Conservation (phyloP, 2,329 filamentous ascomycete genomes). For the Pleomassaria siparia region DNA sequence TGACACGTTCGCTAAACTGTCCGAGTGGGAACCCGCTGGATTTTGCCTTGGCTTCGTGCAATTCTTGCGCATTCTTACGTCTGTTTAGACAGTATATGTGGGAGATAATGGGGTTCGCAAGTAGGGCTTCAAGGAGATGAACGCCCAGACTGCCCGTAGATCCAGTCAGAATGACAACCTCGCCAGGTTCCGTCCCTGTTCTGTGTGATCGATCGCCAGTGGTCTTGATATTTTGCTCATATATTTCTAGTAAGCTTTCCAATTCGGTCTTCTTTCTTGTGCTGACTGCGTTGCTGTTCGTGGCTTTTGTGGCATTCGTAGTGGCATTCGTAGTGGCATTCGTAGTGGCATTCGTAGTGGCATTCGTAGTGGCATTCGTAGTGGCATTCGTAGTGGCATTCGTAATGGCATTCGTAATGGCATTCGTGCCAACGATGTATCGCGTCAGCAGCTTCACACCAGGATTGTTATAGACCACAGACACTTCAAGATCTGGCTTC, state of each 20-base stretch:
- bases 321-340: no score
- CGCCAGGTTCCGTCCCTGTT: not conserved
- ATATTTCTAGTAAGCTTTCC: not conserved
- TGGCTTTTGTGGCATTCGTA: no score
- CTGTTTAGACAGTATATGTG: constrained; percentile 25
- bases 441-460: constrained; percentile 4
- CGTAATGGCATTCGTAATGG: no score
- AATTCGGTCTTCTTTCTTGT: no score
- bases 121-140: constrained; percentile 22
- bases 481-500: constrained; percentile 3
- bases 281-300: no score
- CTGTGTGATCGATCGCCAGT: not conserved
- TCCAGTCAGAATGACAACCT: constrained; percentile 24
- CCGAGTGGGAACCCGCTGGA: constrained; percentile 1
- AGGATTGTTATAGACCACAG: constrained; percentile 10
- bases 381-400: no score
- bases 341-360: no score
- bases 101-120: constrained; percentile 13
- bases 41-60: constrained; percentile 5
- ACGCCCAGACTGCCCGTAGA: constrained; percentile 27
- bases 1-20: constrained; percentile 5
- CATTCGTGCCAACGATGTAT: constrained; percentile 3
- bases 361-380: no score
- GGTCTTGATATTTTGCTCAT: not conserved
- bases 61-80: constrained; percentile 15